Base-by-base conservation (phyloP, 2,329 filamentous ascomycete species). In the Xylaria sp. region DNA sequence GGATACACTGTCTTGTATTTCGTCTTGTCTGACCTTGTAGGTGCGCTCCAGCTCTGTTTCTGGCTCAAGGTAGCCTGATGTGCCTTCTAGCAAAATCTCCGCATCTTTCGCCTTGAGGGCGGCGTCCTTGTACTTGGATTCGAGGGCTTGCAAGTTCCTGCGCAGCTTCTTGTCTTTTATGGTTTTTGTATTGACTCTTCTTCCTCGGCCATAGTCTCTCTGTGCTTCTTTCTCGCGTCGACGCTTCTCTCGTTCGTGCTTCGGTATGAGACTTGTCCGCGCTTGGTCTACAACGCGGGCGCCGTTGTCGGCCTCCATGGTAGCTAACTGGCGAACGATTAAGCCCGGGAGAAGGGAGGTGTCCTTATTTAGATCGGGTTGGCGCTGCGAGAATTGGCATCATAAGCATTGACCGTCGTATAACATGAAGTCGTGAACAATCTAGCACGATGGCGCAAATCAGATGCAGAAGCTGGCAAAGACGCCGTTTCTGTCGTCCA, bases 91-190 rank as follows among this genome's bases (percentile, higher is more conserved):
- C 70, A 99, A 80, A 59, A 99, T 95, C 78, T 99, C 95, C 21
- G 94, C 92, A 81, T 97, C 94, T 78, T 97, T 96, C 15, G 95
- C 93, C 75, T 91, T 89, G 35, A 96, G 77, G 0, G 90, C 81
- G 1, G 94, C 94, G 70, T 90, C 85, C 71, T 93, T 87, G 78
- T 93, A 94, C 76, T 95, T 95, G 62, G 81, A 80, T 75, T 99
- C 95, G 46, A 97, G 83, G 1, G 83, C 83, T 73, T 88, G 89
- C 51, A 99, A 79, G 67, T 92, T 96, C 11, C 87, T 85, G 49
- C 92, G 89, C 65, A 98, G 79, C 76, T 98, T 99, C 83, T 91
- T 96, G 81, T 98, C 93, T 71, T 88, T 90, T 71, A 97, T 87
- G 8, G 80, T 82, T 72, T 89, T 90, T 46, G 89, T 83, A 60